A percentile compares a stretch with the other conserved stretches of the same genome.
Conservation (phyloP, 2,329 filamentous ascomycete species). For the Talaromyces sp. region DNA sequence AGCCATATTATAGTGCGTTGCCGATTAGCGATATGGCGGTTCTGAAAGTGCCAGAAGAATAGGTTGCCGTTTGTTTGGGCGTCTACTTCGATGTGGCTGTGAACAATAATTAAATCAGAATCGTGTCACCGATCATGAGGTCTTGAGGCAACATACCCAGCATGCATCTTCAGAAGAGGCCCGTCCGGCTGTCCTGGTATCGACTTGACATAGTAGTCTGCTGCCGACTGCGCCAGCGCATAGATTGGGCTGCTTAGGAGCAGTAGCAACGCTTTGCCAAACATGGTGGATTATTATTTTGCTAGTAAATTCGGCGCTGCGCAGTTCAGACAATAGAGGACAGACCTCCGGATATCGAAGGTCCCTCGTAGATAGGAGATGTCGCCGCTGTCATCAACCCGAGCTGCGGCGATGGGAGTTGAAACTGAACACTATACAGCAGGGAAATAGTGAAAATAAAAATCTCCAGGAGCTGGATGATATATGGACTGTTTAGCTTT, state of each 20-base stretch:
- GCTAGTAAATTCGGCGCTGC: neutral
- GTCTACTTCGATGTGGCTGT: conserved; percentile 84
- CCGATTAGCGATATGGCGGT: conserved; percentile 86
- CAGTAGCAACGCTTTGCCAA: conserved; percentile 16
- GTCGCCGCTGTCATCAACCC: neutral
- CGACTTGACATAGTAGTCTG: conserved; percentile 83
- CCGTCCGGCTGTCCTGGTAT: conserved; percentile 78
- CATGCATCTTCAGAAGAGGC: conserved; percentile 90
- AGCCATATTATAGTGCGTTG: conserved; percentile 94
- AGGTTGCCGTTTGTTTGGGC: conserved; percentile 83
- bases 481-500: too few relatives aligned
- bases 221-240: conserved; percentile 53
- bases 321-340: neutral
- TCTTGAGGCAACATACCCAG: conserved; percentile 60
- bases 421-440: too few relatives aligned
- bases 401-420: too few relatives aligned
- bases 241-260: conserved; percentile 23
- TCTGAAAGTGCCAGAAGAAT: conserved; percentile 98
- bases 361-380: neutral
- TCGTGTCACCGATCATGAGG: neutral
- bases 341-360: neutral
- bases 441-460: too few relatives aligned
- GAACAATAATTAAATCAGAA: neutral
- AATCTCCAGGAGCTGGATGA: too few relatives aligned
- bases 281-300: conserved; percentile 2